Base-by-base conservation (phyloP, 2,329 filamentous ascomycete genomes). In the Penicillium oxalicum region DNA sequence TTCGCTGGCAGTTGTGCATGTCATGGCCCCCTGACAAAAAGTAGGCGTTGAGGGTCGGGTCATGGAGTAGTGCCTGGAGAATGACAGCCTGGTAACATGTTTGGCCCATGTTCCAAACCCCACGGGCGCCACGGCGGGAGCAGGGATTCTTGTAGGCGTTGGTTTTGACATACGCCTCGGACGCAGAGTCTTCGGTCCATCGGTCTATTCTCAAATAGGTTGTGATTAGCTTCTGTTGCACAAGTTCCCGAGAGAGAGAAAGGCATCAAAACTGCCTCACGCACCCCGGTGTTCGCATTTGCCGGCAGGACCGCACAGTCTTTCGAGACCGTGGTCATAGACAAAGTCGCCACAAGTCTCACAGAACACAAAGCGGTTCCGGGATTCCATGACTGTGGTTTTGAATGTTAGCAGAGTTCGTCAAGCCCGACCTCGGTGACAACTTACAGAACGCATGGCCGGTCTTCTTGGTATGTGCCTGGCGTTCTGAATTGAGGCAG, bases 11-110 rank as follows among this genome's bases (percentile, higher is more conserved):
- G 24, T 88, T 86, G 58, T 77, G 80, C 48, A 82, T 84, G 60
- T 86, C 84, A 68, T 98, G 91, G 0, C 91, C 89, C 65, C 95
- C 91, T 36, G 87, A 85, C 5, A 98, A 83, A 67, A 95, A 97
- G 69, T 88, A 97, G 59, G 91, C 91, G 51, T 88, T 84, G 28
- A 98, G 79, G 39, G 96, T 79, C 0, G 91, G 91, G 64, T 97
- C 96, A 72, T 96, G 91, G 47, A 97, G 80, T 59, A 98, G 83
- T 48, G 87, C 90, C 68, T 97, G 93, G 12, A 98, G 77, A 41
- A 97, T 90, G 28, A 96, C 91, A 60, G 93, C 95, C 78, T 97
- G 91, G 70, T 96, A 98, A 74, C 91, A 98, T 9, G 93, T 97
- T 50, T 94, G 90, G n/a, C 91, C 93, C 67, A 95, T 91, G 64